Evolutionary conservation across 768 basidiomycete genomes (phyloP).

Genomic region (Boletus coccyginus): DNA sequence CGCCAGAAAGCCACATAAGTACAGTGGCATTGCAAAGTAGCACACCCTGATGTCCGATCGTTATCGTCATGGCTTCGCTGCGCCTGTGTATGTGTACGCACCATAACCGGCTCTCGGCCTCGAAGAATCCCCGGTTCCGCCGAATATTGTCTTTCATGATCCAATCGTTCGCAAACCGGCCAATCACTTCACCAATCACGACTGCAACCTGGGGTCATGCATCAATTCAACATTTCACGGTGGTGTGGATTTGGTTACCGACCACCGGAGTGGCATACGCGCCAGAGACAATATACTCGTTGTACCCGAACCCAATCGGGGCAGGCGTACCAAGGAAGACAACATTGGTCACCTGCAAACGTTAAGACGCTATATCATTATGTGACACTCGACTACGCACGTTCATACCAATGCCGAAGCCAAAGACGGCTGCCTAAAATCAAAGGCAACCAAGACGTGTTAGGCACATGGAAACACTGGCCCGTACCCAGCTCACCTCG

Average conservation of each 20-base stretch:
- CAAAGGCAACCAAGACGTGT: not conserved
- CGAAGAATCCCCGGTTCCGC: slow-evolving; percentile 49
- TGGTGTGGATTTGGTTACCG: not conserved
- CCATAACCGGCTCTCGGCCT: slow-evolving; percentile 48
- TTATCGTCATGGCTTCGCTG: not conserved
- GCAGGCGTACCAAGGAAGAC: slow-evolving; percentile 49
- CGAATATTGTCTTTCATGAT: slow-evolving; percentile 45
- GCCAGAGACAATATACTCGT: slow-evolving; percentile 39
- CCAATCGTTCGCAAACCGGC: slow-evolving; percentile 50
- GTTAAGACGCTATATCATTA: not conserved
- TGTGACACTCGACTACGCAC: slow-evolving; percentile 18
- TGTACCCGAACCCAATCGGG: slow-evolving; percentile 48
- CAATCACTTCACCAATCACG: slow-evolving; percentile 49
- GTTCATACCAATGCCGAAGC: slow-evolving; percentile 48
- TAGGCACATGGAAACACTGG: not conserved
- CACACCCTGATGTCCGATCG: slow-evolving; percentile 26
- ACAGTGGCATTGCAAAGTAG: slow-evolving; percentile 41
- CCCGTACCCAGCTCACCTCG: slow-evolving; percentile 27
- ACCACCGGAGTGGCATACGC: slow-evolving; percentile 46
- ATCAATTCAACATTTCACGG: not conserved
- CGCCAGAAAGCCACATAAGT: slow-evolving; percentile 40
- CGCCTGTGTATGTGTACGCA: slow-evolving; percentile 9
- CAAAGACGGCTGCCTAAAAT: slow-evolving; percentile 41
- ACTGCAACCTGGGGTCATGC: slow-evolving; percentile 38
- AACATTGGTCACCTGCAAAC: slow-evolving; percentile 47